A percentile compares a stretch with the other conserved stretches of the same genome.
phyloP scores from a whole-genome alignment of 805 yeast genomes.

The Candida ascalaphidarum region DNA sequence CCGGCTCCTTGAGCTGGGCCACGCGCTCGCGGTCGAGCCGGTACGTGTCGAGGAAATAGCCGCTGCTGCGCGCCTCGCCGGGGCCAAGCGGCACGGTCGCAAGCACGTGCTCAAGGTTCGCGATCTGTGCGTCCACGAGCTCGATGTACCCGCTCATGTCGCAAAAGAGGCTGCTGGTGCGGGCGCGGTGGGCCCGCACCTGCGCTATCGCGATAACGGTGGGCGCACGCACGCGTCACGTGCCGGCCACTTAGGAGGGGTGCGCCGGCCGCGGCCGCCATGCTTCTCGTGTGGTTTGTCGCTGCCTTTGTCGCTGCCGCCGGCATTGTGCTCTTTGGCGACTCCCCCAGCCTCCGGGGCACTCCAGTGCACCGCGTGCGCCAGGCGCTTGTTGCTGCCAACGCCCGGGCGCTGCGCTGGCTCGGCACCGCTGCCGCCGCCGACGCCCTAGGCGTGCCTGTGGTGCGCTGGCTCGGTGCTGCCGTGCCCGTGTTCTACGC shows the following conservation, averaged over 20 bases:
- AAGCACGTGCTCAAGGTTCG: constrained; percentile 17
- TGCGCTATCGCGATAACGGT: too few relatives aligned
- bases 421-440: too few relatives aligned
- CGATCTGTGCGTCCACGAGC: constrained; percentile 18
- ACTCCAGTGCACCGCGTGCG: constrained; percentile 22
- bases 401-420: too few relatives aligned
- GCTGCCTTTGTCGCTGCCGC: constrained; percentile 8
- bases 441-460: constrained; percentile 11
- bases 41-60: constrained; percentile 24
- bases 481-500: constrained; percentile 31
- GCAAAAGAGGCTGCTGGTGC: too few relatives aligned
- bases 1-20: constrained; percentile 12
- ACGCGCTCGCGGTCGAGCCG: constrained; percentile 15
- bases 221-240: too few relatives aligned
- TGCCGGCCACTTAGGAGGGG: too few relatives aligned
- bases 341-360: constrained; percentile 33
- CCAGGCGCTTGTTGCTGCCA: constrained; percentile 1
- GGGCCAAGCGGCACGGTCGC: constrained; percentile 26
- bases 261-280: not conserved
- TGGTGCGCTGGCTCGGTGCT: constrained; percentile 39
- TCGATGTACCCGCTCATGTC: constrained; percentile 8
- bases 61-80: constrained; percentile 6
- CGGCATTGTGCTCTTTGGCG: constrained; percentile 38
- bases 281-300: too few relatives aligned
- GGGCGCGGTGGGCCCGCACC: too few relatives aligned